Percentiles rank a stretch among this genome's conserved stretches.
Conservation (phyloP, 805 yeast species). For the Pichia manshurica region DNA sequence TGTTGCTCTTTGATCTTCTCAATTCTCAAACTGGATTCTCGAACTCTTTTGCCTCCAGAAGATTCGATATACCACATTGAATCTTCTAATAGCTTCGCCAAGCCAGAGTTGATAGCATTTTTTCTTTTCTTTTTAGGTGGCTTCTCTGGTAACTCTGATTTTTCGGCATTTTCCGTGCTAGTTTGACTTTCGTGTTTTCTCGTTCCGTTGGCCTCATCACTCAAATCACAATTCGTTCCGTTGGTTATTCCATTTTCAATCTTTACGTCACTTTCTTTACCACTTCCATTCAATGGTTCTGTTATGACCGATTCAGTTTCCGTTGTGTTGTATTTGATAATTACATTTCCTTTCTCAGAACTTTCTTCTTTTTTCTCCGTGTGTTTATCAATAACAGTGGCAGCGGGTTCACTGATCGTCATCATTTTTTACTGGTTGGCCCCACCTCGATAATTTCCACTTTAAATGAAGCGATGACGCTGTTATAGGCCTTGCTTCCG, state of each 20-base stretch:
- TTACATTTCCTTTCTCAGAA: no score
- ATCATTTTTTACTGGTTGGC: neutral
- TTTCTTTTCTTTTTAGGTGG: neutral
- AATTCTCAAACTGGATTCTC: constrained; percentile 10
- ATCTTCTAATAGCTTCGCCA: constrained; percentile 16
- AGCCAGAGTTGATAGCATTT: constrained; percentile 12
- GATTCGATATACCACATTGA: constrained; percentile 27
- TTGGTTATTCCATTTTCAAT: no score
- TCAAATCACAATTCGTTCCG: no score
- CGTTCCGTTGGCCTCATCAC: neutral
- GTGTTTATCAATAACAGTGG: neutral
- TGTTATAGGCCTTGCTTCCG: no score
- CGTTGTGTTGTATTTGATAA: no score
- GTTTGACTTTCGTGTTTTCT: neutral
- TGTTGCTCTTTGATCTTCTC: constrained; percentile 12
- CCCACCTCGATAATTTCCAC: neutral
- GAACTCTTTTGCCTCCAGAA: constrained; percentile 3
- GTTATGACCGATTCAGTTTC: no score
- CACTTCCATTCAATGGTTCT: no score
- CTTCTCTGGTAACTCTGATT: neutral
- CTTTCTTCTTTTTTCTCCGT: neutral
- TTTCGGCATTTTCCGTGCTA: no score
- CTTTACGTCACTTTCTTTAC: no score
- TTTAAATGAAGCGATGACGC: no score
- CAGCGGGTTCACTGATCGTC: neutral